Evolutionary conservation across 2,329 filamentous ascomycete species (phyloP).

Genomic region (Apiospora aurea): DNA sequence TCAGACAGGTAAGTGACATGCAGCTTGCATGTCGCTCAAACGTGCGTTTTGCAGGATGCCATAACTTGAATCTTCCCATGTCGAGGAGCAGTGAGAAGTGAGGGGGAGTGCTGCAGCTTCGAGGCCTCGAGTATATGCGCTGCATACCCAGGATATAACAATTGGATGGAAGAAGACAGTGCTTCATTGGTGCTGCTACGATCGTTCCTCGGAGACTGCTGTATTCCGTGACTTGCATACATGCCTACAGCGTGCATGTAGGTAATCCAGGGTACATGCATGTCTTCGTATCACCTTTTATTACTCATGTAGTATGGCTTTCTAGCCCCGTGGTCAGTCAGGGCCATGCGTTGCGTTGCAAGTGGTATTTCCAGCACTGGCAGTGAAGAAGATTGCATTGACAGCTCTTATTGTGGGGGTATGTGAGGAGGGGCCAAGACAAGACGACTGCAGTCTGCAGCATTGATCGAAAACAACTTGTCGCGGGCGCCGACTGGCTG

Average conservation of each 20-base stretch:
- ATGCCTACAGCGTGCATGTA: constrained; percentile 15
- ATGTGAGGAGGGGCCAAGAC: not conserved
- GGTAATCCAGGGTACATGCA: constrained; percentile 11
- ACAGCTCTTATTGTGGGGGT: not conserved
- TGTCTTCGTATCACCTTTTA: constrained; percentile 18
- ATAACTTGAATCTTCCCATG: not conserved
- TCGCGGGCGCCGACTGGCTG: constrained; percentile 18
- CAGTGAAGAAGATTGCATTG: not conserved
- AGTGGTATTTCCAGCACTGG: not conserved
- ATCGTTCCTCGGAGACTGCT: constrained; percentile 15
- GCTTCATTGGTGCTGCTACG: constrained; percentile 14
- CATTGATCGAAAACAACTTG: constrained; percentile 12
- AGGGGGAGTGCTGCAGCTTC: not conserved
- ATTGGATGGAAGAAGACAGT: constrained; percentile 11
- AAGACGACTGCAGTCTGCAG: not conserved
- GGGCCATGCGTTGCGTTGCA: not conserved
- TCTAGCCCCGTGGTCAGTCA: not conserved
- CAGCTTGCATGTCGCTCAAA: not conserved
- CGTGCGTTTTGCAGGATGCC: not conserved
- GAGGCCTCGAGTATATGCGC: not conserved
- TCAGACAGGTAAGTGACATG: not conserved
- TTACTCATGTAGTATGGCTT: constrained; percentile 6
- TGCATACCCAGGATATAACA: not conserved
- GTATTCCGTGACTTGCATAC: not conserved
- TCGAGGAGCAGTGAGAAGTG: not conserved